These are phyloP conservation scores for Hypoxylon sp. DNA, from an alignment of 2,329 filamentous ascomycete species.

Conservation along the genomic window DNA sequence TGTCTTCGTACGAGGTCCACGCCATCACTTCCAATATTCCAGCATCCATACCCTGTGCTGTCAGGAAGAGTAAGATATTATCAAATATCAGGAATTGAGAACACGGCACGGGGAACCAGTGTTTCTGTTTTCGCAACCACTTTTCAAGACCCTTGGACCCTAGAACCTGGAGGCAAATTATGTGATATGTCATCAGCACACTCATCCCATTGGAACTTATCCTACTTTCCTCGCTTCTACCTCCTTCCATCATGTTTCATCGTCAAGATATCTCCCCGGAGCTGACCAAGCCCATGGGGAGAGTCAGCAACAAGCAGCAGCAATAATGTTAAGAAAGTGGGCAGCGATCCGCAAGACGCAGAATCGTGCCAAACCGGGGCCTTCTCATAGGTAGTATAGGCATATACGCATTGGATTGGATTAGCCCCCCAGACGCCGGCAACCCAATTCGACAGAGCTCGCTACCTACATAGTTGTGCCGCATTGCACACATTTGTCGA, in stretches of 20 bases:
- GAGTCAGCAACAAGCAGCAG: constrained; percentile 5
- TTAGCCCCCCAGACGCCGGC: constrained; percentile 12
- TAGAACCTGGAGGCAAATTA: constrained; percentile 7
- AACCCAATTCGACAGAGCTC: constrained; percentile 24
- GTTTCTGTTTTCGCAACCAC: constrained; percentile 18
- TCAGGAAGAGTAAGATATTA: constrained; percentile 3
- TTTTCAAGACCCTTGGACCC: constrained; percentile 1
- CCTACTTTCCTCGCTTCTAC: neutral
- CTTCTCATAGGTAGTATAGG: constrained; percentile 31
- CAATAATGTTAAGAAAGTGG: neutral
- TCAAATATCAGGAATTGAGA: neutral
- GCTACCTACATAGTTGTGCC: constrained; percentile 2
- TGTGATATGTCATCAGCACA: constrained; percentile 12
- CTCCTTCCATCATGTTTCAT: constrained; percentile 13
- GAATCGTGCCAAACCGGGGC: constrained; percentile 20
- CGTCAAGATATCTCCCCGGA: constrained; percentile 8
- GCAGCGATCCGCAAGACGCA: constrained; percentile 14
- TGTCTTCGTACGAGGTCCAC: constrained; percentile 2
- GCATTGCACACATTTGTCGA: constrained; percentile 36
- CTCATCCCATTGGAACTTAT: neutral
- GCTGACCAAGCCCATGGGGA: constrained; percentile 13
- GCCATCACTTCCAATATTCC: neutral
- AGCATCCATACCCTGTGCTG: neutral
- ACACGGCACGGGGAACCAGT: neutral
- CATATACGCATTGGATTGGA: constrained; percentile 1